Base-by-base conservation (phyloP, 2,329 filamentous ascomycete genomes). In the Onygena corvina region DNA sequence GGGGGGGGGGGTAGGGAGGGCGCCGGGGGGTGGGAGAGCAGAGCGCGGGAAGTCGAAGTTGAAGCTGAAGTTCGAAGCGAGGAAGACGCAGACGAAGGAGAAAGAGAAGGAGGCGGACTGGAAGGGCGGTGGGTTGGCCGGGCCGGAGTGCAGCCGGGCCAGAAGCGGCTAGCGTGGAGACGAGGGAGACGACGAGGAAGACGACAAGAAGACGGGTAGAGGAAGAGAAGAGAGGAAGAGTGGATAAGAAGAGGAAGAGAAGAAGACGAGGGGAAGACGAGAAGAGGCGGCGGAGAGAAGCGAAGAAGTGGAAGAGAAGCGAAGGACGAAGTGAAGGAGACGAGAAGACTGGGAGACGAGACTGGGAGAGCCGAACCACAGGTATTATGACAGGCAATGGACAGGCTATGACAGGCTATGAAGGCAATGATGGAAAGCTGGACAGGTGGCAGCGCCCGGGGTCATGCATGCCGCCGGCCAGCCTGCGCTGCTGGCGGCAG, bases 61-160 rank as follows among this genome's bases (percentile, higher is more conserved):
- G 12, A 30, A 8, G 21, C n/a, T 3, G 11, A n/a, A 16, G 18
- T n/a, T n/a, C n/a, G n/a, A 31, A 16, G 40, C 21, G 33, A 20
- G 25, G 25, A 36, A 31, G n/a, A n/a, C n/a, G n/a, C n/a, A n/a
- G n/a, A 35, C 5, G 20, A 33, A 20, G 11, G 20, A 46, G 23
- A 34, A 45, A 14, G 25, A 8, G 36, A 50, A 23, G 45, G 38
- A 47, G 31, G 8, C 9, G 27, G 42, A 50, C 23, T 18, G 48
- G 30, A 16, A 45, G 30, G 45, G 47, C 21, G 12, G 35, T 18
- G 36, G 45, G n/a, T 25, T 18, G 46, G 40, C 38, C 35, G 21
- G 23, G 18, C 11, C 20, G 9, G 16, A 12, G 9, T 23, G 12
- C 25, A 21, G 35, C 16, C 35, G 12, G n/a, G 16, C 11, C 35